These are phyloP conservation scores for Aspergillus hortae DNA, from an alignment of 2,329 filamentous ascomycete species.

Conservation along the genomic window DNA sequence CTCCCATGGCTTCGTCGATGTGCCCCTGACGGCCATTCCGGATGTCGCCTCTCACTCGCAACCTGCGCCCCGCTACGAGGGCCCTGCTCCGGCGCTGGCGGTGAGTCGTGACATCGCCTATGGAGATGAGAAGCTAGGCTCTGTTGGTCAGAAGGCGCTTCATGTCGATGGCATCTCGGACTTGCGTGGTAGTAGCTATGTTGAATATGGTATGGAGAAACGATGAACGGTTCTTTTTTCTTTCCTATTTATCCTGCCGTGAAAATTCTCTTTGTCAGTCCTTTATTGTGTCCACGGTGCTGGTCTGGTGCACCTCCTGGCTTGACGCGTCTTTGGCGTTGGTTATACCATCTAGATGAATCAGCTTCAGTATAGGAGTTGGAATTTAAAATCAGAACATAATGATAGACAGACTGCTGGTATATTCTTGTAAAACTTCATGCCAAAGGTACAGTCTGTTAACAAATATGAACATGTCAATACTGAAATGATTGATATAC, in stretches of 20 bases:
- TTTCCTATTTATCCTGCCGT: not conserved
- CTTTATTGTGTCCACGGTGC: too few relatives aligned
- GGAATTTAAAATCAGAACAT: too few relatives aligned
- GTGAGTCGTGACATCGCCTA: slow-evolving; percentile 16
- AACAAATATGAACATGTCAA: too few relatives aligned
- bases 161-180: slow-evolving; percentile 23
- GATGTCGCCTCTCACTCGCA: slow-evolving; percentile 14
- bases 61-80: slow-evolving; percentile 25
- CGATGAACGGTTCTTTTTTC: slow-evolving; percentile 7
- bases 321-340: too few relatives aligned
- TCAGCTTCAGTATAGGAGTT: too few relatives aligned
- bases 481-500: not conserved
- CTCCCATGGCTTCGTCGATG: slow-evolving; percentile 31
- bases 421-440: too few relatives aligned
- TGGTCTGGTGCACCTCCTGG: too few relatives aligned
- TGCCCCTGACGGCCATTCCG: slow-evolving; percentile 34
- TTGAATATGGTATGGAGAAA: slow-evolving; percentile 37
- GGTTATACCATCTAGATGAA: too few relatives aligned
- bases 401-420: too few relatives aligned
- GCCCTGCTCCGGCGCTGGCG: slow-evolving; percentile 1
- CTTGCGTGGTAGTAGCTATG: slow-evolving; percentile 33
- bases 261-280: too few relatives aligned
- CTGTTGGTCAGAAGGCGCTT: slow-evolving; percentile 37
- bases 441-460: too few relatives aligned
- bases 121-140: slow-evolving; percentile 42